Percentiles rank a stretch among this genome's conserved stretches.
phyloP scores from a whole-genome alignment of 2,329 filamentous ascomycete species.

The Drechslerella dactyloides region DNA sequence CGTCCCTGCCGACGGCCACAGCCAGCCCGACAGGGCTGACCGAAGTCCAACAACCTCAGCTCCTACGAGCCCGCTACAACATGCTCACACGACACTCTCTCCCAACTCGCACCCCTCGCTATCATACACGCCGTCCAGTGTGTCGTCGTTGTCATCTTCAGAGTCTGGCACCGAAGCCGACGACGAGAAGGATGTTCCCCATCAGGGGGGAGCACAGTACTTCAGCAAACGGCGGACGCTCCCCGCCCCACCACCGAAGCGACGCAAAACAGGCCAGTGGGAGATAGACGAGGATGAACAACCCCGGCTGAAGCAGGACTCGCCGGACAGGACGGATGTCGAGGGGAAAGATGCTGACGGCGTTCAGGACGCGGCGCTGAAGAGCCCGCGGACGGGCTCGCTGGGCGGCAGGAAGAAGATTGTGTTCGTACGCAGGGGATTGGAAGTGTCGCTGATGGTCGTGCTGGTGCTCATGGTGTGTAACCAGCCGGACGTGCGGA shows the following conservation, averaged over 20 bases:
- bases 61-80: conserved; percentile 35
- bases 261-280: conserved; percentile 52
- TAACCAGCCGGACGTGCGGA: conserved; percentile 51
- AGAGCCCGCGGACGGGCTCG: conserved; percentile 38
- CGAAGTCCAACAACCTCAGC: conserved; percentile 7
- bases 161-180: conserved; percentile 55
- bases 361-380: conserved; percentile 13
- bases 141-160: conserved; percentile 57
- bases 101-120: conserved; percentile 6
- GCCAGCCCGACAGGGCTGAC: conserved; percentile 43
- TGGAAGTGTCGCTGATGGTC: conserved; percentile 53
- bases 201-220: conserved; percentile 33
- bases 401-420: conserved; percentile 51
- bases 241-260: conserved; percentile 53
- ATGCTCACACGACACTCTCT: conserved; percentile 38
- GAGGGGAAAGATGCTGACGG: conserved; percentile 37
- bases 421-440: conserved; percentile 53
- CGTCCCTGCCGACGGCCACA: conserved; percentile 1
- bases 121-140: conserved; percentile 25
- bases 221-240: conserved; percentile 44
- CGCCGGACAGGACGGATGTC: conserved; percentile 41
- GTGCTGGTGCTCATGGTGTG: conserved; percentile 52
- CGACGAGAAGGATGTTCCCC: conserved; percentile 53
- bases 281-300: conserved; percentile 53
- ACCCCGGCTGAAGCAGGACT: conserved; percentile 50